phyloP scores from a whole-genome alignment of 2,329 filamentous ascomycete species.

The Botrytis sinoallii region DNA sequence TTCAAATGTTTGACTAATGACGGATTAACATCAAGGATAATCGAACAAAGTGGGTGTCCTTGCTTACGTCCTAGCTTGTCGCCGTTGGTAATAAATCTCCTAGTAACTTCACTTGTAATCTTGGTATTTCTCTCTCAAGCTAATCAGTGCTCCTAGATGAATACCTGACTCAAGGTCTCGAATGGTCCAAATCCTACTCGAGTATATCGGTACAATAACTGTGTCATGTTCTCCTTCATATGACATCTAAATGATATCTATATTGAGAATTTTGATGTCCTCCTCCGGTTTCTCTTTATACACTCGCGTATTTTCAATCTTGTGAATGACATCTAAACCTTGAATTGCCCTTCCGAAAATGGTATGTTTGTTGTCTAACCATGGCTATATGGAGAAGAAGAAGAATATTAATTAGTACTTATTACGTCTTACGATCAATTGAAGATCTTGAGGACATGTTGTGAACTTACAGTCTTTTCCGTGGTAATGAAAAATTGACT shows the following conservation, averaged over 20 bases:
- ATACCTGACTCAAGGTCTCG: neutral
- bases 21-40: conserved; percentile 7
- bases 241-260: conserved; percentile 44
- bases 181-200: neutral
- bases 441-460: neutral
- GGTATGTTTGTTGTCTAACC: conserved; percentile 94
- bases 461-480: conserved; percentile 74
- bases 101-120: neutral
- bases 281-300: conserved; percentile 91
- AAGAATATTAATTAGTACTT: conserved; percentile 1
- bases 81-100: neutral
- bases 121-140: neutral
- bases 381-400: conserved; percentile 54
- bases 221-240: neutral
- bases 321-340: conserved; percentile 90
- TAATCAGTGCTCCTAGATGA: neutral
- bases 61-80: neutral
- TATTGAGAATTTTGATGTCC: conserved; percentile 95
- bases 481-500: conserved; percentile 99
- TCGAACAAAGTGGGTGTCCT: neutral
- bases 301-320: conserved; percentile 87
- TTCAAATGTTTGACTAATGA: neutral
- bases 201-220: neutral
- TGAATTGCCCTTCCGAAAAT: conserved; percentile 90
- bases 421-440: conserved; percentile 18